Percentiles rank a stretch among this genome's conserved stretches.
Conservation (phyloP, 768 basidiomycete species). For the Russula abietina region DNA sequence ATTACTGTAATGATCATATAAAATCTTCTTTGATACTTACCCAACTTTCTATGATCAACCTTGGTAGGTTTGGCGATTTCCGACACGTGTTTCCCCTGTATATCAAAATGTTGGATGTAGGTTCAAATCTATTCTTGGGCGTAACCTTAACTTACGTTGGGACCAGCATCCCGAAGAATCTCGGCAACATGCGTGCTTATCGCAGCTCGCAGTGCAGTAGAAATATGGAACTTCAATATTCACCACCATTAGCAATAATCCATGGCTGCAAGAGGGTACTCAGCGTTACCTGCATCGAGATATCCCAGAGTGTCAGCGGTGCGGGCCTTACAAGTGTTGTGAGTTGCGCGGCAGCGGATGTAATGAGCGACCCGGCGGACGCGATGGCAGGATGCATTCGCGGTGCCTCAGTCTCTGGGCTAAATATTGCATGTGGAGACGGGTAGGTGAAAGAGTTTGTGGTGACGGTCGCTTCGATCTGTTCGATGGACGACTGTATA, state of each 20-base stretch:
- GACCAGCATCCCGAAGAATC: conserved; percentile 24
- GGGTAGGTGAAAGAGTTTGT: conserved; percentile 5
- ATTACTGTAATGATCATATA: no score
- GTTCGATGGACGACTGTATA: no score
- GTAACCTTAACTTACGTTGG: neutral
- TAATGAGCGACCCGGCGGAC: no score
- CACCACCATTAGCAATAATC: neutral
- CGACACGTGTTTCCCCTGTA: conserved; percentile 35
- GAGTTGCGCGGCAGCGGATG: no score
- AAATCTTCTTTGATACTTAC: conserved; percentile 27
- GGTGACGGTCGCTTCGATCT: neutral
- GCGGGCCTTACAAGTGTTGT: no score
- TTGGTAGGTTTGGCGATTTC: conserved; percentile 34
- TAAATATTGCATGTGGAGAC: neutral
- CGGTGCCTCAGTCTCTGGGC: no score
- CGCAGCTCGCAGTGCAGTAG: conserved; percentile 1
- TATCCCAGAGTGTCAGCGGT: neutral
- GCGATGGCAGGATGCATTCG: no score
- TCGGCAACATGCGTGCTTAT: conserved; percentile 11
- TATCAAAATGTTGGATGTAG: no score
- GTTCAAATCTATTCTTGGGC: no score
- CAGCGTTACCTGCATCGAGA: conserved; percentile 5
- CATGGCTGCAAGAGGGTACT: neutral
- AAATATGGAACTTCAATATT: neutral
- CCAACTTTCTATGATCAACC: conserved; percentile 33